Evolutionary conservation across 192 early-diverging fungal genomes (phyloP).

Genomic region (Coemansia javaensis): DNA sequence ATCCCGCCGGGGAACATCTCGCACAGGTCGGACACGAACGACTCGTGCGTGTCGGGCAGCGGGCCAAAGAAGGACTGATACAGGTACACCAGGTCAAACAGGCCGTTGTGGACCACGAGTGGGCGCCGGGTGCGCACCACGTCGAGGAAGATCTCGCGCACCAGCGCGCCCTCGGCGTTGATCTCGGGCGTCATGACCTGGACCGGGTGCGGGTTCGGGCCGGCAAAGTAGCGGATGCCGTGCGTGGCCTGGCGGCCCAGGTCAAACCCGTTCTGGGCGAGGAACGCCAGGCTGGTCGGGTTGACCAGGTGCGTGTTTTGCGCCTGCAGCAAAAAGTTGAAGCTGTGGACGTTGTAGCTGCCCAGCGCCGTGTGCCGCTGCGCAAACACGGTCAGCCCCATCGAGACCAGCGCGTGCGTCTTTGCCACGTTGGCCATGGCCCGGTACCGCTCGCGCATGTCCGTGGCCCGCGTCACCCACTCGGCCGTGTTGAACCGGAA

Average conservation of each 20-base stretch:
- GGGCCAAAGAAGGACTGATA: slow-evolving; percentile 84
- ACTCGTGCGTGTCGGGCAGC: slow-evolving; percentile 64
- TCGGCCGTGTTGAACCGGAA: slow-evolving; percentile 30
- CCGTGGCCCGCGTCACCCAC: slow-evolving; percentile 48
- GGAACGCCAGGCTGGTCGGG: slow-evolving; percentile 68
- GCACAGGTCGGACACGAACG: slow-evolving; percentile 70
- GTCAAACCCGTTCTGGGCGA: slow-evolving; percentile 83
- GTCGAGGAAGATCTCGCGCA: slow-evolving; percentile 57
- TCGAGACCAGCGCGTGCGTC: slow-evolving; percentile 73
- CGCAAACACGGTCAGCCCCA: slow-evolving; percentile 62
- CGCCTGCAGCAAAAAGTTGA: slow-evolving; percentile 50
- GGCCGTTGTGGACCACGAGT: slow-evolving; percentile 88
- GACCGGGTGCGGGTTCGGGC: slow-evolving; percentile 37
- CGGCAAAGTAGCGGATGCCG: slow-evolving; percentile 78
- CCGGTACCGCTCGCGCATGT: slow-evolving; percentile 80
- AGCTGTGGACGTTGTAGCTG: slow-evolving; percentile 63
- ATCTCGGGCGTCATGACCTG: slow-evolving; percentile 19
- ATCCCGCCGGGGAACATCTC: slow-evolving; percentile 85
- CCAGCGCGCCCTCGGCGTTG: slow-evolving; percentile 36
- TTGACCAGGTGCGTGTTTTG: slow-evolving; percentile 63
- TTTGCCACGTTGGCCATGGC: slow-evolving; percentile 67
- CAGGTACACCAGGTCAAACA: slow-evolving; percentile 88
- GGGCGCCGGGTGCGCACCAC: slow-evolving; percentile 55
- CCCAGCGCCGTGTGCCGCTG: slow-evolving; percentile 20
- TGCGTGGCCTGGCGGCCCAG: slow-evolving; percentile 68